A percentile compares a stretch with the other conserved stretches of the same genome.
phyloP scores from a whole-genome alignment of 768 basidiomycete genomes.

The Cytidiella melzeri region DNA sequence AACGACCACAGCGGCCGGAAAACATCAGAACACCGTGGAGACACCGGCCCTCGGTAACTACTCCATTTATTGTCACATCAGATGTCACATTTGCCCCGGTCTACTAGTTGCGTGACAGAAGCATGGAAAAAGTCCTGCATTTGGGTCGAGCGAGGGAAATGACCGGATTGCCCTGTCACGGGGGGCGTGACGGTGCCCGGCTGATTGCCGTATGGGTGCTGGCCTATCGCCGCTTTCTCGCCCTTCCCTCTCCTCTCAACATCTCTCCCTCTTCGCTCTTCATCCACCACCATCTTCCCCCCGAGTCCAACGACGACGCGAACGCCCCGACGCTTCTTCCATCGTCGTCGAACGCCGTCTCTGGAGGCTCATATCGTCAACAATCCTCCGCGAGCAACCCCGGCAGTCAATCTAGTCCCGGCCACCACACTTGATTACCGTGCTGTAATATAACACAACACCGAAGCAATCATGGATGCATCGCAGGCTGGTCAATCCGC shows the following conservation, averaged over 20 bases:
- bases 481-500: no score
- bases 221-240: constrained; percentile 7
- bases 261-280: constrained; percentile 1
- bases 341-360: constrained; percentile 12
- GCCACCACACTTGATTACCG: not conserved
- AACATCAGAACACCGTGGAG: no score
- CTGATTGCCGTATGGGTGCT: constrained; percentile 6
- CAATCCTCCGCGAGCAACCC: not conserved
- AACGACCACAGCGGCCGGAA: no score
- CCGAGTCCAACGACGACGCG: not conserved
- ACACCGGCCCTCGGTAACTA: no score
- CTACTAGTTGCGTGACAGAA: constrained; percentile 1
- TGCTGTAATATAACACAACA: constrained; percentile 25
- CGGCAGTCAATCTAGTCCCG: not conserved
- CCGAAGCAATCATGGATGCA: no score
- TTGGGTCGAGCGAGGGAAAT: constrained; percentile 4
- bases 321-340: constrained; percentile 12
- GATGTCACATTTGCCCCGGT: constrained; percentile 1
- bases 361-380: constrained; percentile 15
- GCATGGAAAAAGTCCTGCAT: not conserved
- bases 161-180: constrained; percentile 6
- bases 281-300: not conserved
- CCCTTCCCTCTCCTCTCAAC: constrained; percentile 2
- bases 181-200: constrained; percentile 8
- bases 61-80: no score